Conservation (phyloP, 2,329 filamentous ascomycete genomes). For the Epichloe elymi region DNA sequence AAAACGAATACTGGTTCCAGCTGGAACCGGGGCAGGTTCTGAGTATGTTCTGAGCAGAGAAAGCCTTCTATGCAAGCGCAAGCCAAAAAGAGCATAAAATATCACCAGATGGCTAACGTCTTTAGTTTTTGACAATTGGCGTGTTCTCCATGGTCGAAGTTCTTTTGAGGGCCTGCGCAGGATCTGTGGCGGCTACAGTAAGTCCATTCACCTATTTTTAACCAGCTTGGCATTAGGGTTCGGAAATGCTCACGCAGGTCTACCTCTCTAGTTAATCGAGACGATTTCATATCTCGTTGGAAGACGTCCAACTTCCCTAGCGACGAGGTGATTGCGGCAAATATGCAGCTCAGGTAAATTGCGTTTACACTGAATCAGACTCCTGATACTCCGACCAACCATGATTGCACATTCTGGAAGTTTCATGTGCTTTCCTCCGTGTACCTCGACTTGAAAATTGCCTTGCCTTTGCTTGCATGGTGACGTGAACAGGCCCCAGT, state of each 20-base stretch:
- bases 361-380: no score
- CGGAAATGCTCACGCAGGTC: background rate
- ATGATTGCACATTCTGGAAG: background rate
- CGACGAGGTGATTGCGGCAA: conserved; percentile 28
- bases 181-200: conserved; percentile 85
- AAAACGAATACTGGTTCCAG: conserved; percentile 68
- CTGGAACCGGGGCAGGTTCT: conserved; percentile 65
- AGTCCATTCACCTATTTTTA: conserved; percentile 22
- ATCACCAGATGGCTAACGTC: background rate
- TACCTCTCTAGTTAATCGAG: conserved; percentile 49
- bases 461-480: no score
- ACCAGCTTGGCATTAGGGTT: background rate
- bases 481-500: no score
- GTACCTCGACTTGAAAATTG: no score
- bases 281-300: conserved; percentile 70
- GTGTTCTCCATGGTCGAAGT: conserved; percentile 76
- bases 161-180: conserved; percentile 73
- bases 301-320: conserved; percentile 52
- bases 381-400: background rate
- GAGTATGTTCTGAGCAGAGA: conserved; percentile 36
- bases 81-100: background rate
- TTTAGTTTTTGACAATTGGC: conserved; percentile 89
- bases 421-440: background rate
- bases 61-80: no score
- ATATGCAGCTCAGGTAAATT: conserved; percentile 16